These are phyloP conservation scores for Ophiostoma sp. DNA, from an alignment of 2,329 filamentous ascomycete genomes.

Conservation along the genomic window DNA sequence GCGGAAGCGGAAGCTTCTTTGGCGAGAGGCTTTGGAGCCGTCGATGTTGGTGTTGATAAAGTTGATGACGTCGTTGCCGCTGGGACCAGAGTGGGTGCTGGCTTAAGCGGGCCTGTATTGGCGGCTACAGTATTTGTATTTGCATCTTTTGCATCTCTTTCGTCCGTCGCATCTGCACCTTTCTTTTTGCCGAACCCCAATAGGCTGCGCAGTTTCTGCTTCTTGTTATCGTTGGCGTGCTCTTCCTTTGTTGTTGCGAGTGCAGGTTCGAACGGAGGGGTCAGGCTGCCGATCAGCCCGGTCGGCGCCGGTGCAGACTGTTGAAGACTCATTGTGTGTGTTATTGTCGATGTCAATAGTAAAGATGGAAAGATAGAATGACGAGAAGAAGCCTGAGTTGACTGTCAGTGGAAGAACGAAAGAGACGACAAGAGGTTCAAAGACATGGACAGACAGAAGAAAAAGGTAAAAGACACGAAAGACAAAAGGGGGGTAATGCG, in stretches of 20 bases:
- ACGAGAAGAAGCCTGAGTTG: neutral
- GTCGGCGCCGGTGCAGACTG: neutral
- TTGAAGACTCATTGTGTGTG: neutral
- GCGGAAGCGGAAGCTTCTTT: neutral
- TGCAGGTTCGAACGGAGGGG: conserved; percentile 26
- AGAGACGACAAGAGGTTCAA: neutral
- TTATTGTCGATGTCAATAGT: neutral
- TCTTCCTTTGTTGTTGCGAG: conserved; percentile 24
- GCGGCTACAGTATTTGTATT: neutral
- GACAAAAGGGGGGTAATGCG: conserved; percentile 4
- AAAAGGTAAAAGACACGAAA: neutral
- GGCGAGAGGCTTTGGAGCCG: conserved; percentile 20
- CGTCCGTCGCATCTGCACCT: neutral
- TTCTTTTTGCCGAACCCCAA: conserved; percentile 39
- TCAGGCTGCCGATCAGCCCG: conserved; percentile 18
- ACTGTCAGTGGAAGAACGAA: neutral
- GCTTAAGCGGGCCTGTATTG: neutral
- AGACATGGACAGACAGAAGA: neutral
- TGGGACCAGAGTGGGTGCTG: conserved; percentile 27
- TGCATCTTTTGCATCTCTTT: neutral
- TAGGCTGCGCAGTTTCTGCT: conserved; percentile 34
- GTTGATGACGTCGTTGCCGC: neutral
- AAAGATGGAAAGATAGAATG: neutral
- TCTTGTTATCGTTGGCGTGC: conserved; percentile 23
- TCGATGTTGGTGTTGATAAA: conserved; percentile 16